phyloP scores from a whole-genome alignment of 768 basidiomycete species.

The Inosperma sp. region DNA sequence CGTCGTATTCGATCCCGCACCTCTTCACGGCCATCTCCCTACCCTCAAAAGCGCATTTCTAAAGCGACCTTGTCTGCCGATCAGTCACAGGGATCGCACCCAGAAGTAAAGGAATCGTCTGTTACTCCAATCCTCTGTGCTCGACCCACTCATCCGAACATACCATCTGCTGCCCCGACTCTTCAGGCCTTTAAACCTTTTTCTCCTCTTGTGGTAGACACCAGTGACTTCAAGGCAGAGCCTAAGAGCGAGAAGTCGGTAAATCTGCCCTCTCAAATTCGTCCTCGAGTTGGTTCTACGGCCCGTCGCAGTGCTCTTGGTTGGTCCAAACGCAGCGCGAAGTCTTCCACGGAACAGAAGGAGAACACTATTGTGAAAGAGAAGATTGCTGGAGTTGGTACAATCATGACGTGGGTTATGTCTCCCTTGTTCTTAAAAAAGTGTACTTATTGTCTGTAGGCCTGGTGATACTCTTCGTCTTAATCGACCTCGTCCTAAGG shows the following conservation, averaged over 20 bases:
- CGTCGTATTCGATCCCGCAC: conserved; percentile 63
- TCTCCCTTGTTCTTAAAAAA: neutral
- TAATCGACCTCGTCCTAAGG: conserved; percentile 47
- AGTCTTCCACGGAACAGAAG: conserved; percentile 48
- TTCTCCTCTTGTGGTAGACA: conserved; percentile 36
- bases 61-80: conserved; percentile 46
- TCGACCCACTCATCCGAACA: conserved; percentile 7
- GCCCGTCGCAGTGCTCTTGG: conserved; percentile 55
- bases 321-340: conserved; percentile 58
- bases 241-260: conserved; percentile 37
- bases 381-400: conserved; percentile 44
- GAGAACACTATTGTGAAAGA: conserved; percentile 2
- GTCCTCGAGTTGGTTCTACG: conserved; percentile 52
- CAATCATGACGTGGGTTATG: conserved; percentile 52
- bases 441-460: conserved; percentile 24
- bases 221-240: conserved; percentile 15
- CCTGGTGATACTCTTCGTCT: conserved; percentile 46
- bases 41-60: conserved; percentile 49
- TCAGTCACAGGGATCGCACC: conserved; percentile 12
- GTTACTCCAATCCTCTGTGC: neutral
- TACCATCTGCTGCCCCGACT: conserved; percentile 29
- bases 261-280: conserved; percentile 33
- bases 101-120: neutral
- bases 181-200: conserved; percentile 40
- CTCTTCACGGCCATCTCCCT: conserved; percentile 68